These are phyloP conservation scores for Phaeoacremonium minimum DNA, from an alignment of 2,329 filamentous ascomycete genomes.

Conservation along the genomic window DNA sequence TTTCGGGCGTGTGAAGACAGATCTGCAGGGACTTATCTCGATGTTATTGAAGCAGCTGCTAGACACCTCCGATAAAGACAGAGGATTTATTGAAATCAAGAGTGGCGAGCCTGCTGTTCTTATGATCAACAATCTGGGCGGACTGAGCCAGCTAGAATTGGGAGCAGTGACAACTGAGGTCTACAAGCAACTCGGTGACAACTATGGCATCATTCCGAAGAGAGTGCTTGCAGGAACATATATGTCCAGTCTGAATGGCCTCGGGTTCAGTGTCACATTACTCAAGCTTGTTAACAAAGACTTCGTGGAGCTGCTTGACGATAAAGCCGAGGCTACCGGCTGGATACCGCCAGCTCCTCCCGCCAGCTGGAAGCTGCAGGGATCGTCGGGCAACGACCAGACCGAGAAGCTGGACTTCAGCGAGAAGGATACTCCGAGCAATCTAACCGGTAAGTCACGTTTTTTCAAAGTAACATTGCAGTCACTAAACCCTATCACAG, in stretches of 20 bases:
- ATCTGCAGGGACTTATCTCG: constrained; percentile 44
- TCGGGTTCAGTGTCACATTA: constrained; percentile 67
- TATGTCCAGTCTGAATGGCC: constrained; percentile 68
- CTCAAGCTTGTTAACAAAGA: constrained; percentile 59
- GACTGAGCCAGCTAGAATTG: constrained; percentile 62
- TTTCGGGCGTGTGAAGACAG: constrained; percentile 43
- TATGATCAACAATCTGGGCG: constrained; percentile 66
- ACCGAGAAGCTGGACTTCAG: no score
- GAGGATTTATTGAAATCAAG: constrained; percentile 55
- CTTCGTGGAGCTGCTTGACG: constrained; percentile 63
- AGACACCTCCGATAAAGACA: constrained; percentile 57
- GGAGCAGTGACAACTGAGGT: constrained; percentile 66
- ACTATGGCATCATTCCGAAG: constrained; percentile 56
- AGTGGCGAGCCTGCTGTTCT: constrained; percentile 57
- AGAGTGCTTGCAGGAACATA: constrained; percentile 63
- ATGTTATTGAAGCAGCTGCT: constrained; percentile 64
- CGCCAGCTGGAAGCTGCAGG: constrained; percentile 59
- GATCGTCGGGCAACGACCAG: no score
- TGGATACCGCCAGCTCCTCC: constrained; percentile 59
- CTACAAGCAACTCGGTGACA: constrained; percentile 51
- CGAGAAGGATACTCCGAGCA: no score
- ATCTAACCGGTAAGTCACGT: no score
- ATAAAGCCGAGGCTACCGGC: constrained; percentile 61
- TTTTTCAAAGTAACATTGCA: no score
- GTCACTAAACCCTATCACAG: no score